Evolutionary conservation across 352 stramenopile species (phyloP).

Genomic region (Pythium volutum): DNA sequence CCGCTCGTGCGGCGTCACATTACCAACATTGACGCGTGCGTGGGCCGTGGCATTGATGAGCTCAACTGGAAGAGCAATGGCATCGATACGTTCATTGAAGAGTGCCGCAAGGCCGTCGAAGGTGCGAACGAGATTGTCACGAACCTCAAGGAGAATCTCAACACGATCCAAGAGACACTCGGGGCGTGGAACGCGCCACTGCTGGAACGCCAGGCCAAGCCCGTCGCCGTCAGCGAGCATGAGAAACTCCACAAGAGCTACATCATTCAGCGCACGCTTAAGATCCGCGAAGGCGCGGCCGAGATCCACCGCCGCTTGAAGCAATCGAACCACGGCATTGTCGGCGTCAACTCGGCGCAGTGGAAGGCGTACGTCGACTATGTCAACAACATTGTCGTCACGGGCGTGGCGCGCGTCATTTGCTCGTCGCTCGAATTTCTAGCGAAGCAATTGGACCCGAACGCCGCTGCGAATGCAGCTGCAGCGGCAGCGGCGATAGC

Average conservation of each 20-base stretch:
- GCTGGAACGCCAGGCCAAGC: constrained; percentile 95
- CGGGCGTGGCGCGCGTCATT: constrained; percentile 89
- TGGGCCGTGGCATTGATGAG: constrained; percentile 91
- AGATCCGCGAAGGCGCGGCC: constrained; percentile 94
- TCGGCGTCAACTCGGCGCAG: constrained; percentile 92
- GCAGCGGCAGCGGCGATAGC: constrained; percentile 26
- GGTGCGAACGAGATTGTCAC: constrained; percentile 93
- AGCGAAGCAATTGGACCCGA: constrained; percentile 92
- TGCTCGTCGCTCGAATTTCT: constrained; percentile 90
- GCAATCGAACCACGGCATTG: constrained; percentile 94
- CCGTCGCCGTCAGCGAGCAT: constrained; percentile 95
- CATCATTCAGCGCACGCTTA: constrained; percentile 90
- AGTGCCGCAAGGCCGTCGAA: constrained; percentile 83
- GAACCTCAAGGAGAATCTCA: constrained; percentile 96
- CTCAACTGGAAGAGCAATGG: constrained; percentile 96
- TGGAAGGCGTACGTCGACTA: constrained; percentile 98
- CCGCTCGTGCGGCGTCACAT: constrained; percentile 94
- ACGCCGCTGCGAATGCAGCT: constrained; percentile 38
- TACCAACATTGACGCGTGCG: constrained; percentile 93
- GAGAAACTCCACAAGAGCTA: constrained; percentile 94
- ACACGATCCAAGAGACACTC: constrained; percentile 93
- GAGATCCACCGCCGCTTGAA: constrained; percentile 96
- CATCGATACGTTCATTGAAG: constrained; percentile 93
- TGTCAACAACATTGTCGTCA: constrained; percentile 97
- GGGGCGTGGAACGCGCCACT: constrained; percentile 91